A percentile compares a stretch with the other conserved stretches of the same genome.
phyloP scores from a whole-genome alignment of 257 asterid genomes.

The Salvia rosmarinus region DNA sequence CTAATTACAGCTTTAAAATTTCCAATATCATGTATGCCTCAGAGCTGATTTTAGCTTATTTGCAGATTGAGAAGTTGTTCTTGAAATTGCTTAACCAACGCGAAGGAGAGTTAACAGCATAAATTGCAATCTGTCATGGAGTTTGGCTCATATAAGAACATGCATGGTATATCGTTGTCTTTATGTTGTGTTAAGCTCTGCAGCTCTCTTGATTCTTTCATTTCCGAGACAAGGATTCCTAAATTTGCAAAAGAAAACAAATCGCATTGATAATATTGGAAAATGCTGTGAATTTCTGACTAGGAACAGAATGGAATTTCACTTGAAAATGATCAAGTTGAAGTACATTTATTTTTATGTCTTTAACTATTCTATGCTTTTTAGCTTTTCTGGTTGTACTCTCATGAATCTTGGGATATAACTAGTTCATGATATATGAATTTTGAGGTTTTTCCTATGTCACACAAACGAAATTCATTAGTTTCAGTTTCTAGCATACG shows the following conservation, averaged over 20 bases:
- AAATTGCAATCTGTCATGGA: constrained; percentile 34
- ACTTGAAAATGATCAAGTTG: not conserved
- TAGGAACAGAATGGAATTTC: not conserved
- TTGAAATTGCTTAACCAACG: not conserved
- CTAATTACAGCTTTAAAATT: not conserved
- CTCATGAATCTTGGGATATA: not conserved
- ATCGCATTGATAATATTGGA: not conserved
- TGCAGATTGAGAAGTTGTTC: constrained; percentile 26
- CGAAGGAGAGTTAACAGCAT: not conserved
- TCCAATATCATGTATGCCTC: not conserved
- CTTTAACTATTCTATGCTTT: not conserved
- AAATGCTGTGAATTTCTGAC: not conserved
- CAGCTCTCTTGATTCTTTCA: constrained; percentile 1
- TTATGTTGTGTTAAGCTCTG: constrained; percentile 3
- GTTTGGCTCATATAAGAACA: constrained; percentile 28
- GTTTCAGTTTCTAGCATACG: not conserved
- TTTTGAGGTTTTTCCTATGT: not conserved
- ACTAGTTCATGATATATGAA: constrained; percentile 6
- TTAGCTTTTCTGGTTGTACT: not conserved
- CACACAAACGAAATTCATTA: not conserved
- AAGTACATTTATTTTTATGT: not conserved
- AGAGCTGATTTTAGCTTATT: constrained; percentile 20
- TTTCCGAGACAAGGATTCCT: not conserved
- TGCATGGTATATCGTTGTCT: constrained; percentile 27
- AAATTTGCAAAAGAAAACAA: constrained; percentile 9